Evolutionary conservation across 2,329 filamentous ascomycete species (phyloP), one percentile per base, ranked within the genome.

Genomic region (Trichoderma oligosporum): DNA sequence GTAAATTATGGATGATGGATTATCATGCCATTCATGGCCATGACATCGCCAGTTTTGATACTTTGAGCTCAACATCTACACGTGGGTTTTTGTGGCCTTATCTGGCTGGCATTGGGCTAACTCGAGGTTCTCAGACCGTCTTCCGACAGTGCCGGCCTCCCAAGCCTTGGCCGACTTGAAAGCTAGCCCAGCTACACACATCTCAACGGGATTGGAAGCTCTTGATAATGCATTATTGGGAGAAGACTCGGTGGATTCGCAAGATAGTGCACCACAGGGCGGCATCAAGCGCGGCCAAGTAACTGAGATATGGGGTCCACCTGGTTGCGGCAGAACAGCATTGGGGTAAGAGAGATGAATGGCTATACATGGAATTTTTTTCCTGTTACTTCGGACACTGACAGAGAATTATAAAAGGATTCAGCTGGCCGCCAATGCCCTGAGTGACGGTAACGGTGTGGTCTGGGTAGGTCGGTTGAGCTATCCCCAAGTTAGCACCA

Each of bases 251-350:
- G 11, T 38, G 39, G 61, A 63, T 35, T 58, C 59, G 7, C 55
- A 60, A 29, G 60, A 57, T 51, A 59, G 61, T 11, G 3, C 44
- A 27, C 55, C 49, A 8, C 62, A 60, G 54, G 79, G 81, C 16
- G 91, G 91, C 4, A 77, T 96, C 46, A 81, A 81, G 60, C 83
- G 85, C 57, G 90, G 91, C 12, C 88, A 91, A 69, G 79, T 96
- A 39, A 89, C 88, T 3, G 93, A 97, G 71, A 75, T 96, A 48
- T 96, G 89, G 82, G 93, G 93, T 0, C 91, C 92, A 9, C 87
- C 90, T 7, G 92, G 91, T 1, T 83, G 83, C 24, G 93, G 92
- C 27, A 97, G 96, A 77, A 96, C 91, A 4, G 80, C 87, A 11
- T 76, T 97, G 64, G 88, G 86, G 88, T 93, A 42, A 41, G 49